Evolutionary conservation across 192 early-diverging fungal genomes (phyloP), one percentile per base, ranked within the genome.

Genomic region (Coemansia sp.): DNA sequence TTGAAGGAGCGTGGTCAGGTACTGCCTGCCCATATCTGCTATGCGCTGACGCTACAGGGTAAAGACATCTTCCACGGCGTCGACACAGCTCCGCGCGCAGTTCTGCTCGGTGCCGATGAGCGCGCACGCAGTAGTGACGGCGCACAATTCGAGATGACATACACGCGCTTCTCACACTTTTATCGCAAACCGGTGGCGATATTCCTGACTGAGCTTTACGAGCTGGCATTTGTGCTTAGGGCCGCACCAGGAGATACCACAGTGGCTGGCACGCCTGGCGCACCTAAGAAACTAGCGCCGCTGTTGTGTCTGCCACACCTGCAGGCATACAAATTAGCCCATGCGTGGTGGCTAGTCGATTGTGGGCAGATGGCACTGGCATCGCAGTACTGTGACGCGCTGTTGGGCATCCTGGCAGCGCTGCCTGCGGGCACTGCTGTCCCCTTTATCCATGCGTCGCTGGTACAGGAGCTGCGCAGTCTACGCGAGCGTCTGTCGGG

Each of bases 311-410:
- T 99, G n/a, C 92, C 93, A n/a, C 90, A 91, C 63, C 72, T 99
- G 49, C 94, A 97, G 66, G 86, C 87, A 0, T 94, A 94, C 86
- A 97, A 97, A 67, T 78, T 99, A 5, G 59, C 76, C 25, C 85
- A 92, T 65, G 92, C 92, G 14, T 89, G 86, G 84, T 87, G 88
- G 72, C 82, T 99, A 7, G 84, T 86, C 8, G 95, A 97, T 53
- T 79, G 86, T 53, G 94, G 97, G 4, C 84, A 87, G 64, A 67
- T 85, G 4, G 84, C 86, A 38, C 84, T 88, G 55, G 92, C 97
- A 3, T 72, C 79, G 4, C 76, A 81, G 22, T 97, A 99, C 69
- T 88, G 89, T 56, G 90, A 93, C 12, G 80, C 88, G 0, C 86
- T 97, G 56, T 85, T 89, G 29, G 76, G 77, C 4, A 81, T 90